These are phyloP conservation scores for Saposhnikovia divaricata DNA, from an alignment of 129 eudicot species.

Conservation along the genomic window DNA sequence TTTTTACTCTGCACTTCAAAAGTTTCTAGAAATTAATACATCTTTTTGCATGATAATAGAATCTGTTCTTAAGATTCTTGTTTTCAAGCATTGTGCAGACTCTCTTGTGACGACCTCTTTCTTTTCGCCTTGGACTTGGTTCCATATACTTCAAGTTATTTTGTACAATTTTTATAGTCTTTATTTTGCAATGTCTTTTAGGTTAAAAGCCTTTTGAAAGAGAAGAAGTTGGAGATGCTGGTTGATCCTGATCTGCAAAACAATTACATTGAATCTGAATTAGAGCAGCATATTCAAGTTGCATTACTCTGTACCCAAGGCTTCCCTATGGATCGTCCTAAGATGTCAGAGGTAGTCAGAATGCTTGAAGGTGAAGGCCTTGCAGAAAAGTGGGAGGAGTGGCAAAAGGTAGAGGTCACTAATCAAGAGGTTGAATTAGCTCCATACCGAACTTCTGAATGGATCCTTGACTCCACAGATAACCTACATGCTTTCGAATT, in stretches of 20 bases:
- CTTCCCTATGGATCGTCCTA: constrained; percentile 68
- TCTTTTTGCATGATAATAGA: neutral
- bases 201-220: constrained; percentile 73
- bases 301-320: constrained; percentile 88
- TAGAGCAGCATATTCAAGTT: constrained; percentile 79
- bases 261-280: constrained; percentile 57
- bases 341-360: constrained; percentile 90
- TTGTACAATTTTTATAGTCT: neutral
- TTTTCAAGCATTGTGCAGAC: neutral
- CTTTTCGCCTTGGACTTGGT: neutral
- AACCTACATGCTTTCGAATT: constrained; percentile 72
- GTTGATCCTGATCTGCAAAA: constrained; percentile 62
- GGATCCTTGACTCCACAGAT: constrained; percentile 73
- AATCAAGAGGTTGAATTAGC: constrained; percentile 54
- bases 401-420: constrained; percentile 86
- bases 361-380: constrained; percentile 95
- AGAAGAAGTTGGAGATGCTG: constrained; percentile 71
- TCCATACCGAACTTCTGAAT: constrained; percentile 45
- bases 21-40: too few species aligned
- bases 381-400: constrained; percentile 92
- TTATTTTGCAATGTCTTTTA: constrained; percentile 10
- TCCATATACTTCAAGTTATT: neutral
- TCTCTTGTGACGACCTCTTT: neutral
- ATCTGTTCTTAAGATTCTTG: neutral
- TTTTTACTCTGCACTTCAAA: neutral